Evolutionary conservation across 2,329 filamentous ascomycete genomes (phyloP).

Genomic region (Ilyonectria mors-panacis): DNA sequence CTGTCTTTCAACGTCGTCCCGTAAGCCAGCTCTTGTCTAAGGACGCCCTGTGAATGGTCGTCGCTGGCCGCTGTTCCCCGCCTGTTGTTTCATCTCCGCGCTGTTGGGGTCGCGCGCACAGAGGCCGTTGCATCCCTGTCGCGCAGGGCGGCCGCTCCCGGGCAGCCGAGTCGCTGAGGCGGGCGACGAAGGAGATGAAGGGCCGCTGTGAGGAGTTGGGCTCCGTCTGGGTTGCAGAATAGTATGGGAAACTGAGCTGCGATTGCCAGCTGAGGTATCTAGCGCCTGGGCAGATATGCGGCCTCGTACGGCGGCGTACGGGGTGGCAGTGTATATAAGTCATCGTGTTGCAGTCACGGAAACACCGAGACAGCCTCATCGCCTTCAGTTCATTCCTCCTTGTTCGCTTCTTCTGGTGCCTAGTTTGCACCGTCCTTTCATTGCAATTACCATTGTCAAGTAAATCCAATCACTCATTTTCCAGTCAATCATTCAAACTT

Average conservation of each 20-base stretch:
- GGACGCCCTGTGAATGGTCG: conserved; percentile 6
- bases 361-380: not conserved
- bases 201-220: conserved; percentile 20
- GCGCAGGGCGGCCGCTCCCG: conserved; percentile 40
- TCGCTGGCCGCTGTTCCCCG: conserved; percentile 1
- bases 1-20: not conserved
- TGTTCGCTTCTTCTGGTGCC: conserved; percentile 39
- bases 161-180: not conserved
- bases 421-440: conserved; percentile 42
- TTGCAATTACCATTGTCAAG: conserved; percentile 22
- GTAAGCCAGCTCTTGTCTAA: not conserved
- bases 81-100: conserved; percentile 38
- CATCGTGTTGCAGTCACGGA: not conserved
- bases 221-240: not conserved
- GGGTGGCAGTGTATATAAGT: conserved; percentile 9
- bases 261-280: conserved; percentile 2
- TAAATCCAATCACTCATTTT: conserved; percentile 12
- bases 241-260: not conserved
- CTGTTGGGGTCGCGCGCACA: not conserved
- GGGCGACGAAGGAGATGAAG: conserved; percentile 41
- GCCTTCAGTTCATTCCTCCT: conserved; percentile 14
- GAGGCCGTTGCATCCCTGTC: conserved; percentile 30
- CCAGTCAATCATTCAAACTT: conserved; percentile 2
- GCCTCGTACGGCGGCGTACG: not conserved
- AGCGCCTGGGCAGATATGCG: not conserved